These are phyloP conservation scores for Amaranthus cruentus DNA, from an alignment of 148 eudicot genomes.

Conservation along the genomic window DNA sequence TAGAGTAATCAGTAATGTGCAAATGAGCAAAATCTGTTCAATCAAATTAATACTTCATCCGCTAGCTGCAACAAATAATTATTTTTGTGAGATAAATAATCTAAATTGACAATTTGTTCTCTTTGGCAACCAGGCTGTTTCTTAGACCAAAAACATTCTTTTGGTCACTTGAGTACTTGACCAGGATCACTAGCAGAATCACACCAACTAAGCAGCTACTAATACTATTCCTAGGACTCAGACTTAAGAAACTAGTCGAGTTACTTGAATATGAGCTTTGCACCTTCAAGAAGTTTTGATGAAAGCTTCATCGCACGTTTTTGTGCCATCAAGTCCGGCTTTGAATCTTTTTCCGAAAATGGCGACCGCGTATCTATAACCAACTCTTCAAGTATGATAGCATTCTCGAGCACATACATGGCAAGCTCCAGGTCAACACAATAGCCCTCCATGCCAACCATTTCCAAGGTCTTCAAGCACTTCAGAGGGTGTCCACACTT, in stretches of 20 bases:
- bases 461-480: conserved; percentile 12
- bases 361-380: neutral
- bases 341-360: neutral
- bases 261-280: neutral
- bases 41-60: neutral
- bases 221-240: neutral
- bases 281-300: neutral
- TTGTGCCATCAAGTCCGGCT: neutral
- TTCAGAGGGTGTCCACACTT: conserved; percentile 2
- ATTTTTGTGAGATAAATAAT: neutral
- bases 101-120: neutral
- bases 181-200: neutral
- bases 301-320: conserved; percentile 1
- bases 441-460: conserved; percentile 10
- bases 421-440: conserved; percentile 9
- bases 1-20: neutral
- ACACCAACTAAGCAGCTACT: neutral
- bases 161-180: neutral
- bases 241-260: neutral
- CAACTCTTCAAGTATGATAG: conserved; percentile 11
- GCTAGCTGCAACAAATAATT: neutral
- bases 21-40: neutral
- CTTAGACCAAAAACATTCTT: neutral
- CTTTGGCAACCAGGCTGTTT: neutral
- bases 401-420: conserved; percentile 16